Evolutionary conservation across 768 basidiomycete genomes (phyloP), one percentile per base, ranked within the genome.

Genomic region (Tephrocybe rancida): DNA sequence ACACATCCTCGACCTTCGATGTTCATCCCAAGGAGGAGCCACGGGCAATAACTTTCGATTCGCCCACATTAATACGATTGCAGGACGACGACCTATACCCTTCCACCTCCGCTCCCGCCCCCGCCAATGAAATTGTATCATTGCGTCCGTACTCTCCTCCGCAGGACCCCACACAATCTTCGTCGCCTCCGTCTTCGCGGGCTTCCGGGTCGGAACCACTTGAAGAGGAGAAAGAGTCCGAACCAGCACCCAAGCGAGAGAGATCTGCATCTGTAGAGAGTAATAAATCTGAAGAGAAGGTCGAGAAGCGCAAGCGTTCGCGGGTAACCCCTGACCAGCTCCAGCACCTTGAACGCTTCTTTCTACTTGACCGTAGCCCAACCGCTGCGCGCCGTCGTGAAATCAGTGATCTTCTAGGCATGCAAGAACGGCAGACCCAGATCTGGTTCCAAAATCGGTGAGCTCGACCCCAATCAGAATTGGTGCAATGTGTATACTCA

Each of bases 391-490:
- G 84, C 44, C 77, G 91, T 38, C 82, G 83, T 49, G 90, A 91
- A 61, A 90, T 93, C 48, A 84, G 87, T 53, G 80, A 85, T 22
- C 67, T 82, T 50, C 75, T 93, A 4, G 88, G 88, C 14, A 91
- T 93, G 87, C 82, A 88, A 46, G 91, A 92, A 70, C 84, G 90
- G 32, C 91, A 92, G 74, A 91, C 88, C 0, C 91, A 92, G 69
- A 88, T 93, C 43, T 92, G 91, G 91, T 93, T 92, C 62, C 90
- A 93, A 67, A 92, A 93, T 65, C 77, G 90, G 90, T 87, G 58
- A 52, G 74, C 58, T 19, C 24, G 10, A 21, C 11, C 14, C 6
- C 26, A 16, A 37, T 57, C 34, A 6, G 2, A 50, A 14, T 32
- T 8, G 26, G n/a, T n/a, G n/a, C n/a, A n/a, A n/a, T 39, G 14